Evolutionary conservation across 108 stramenopile species (phyloP), one percentile per base, ranked within the genome.

Genomic region (Nitzschia sp.): DNA sequence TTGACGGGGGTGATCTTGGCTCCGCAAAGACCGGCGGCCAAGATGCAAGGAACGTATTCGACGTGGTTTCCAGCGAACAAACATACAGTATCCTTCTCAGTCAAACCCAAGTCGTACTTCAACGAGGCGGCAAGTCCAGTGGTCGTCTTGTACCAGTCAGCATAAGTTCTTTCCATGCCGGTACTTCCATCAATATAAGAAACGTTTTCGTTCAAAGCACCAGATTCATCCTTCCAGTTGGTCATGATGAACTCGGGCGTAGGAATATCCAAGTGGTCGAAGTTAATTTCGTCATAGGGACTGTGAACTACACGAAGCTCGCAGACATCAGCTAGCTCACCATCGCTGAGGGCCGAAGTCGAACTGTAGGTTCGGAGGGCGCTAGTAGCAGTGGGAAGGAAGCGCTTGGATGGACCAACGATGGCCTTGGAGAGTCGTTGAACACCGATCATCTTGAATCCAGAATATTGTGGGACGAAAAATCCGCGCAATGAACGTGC

Each of bases 11-110:
- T 84, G 1, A 92, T 42, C 66, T 86, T 89, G 29, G 87, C 86
- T 10, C 92, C 92, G 17, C 79, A 78, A 46, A 85, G 63, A 14
- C 83, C 82, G 14, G 86, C 85, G 25, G 87, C 89, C 12, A 92
- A 72, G 37, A 75, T 67, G 3, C 83, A 69, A 20, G 95, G 85
- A 34, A 87, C 59, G 73, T 89, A 96, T 68, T 93, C 90, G 2
- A 91, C 83, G 59, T 91, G 92, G 58, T 95, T 96, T 11, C 90
- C 91, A 42, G 87, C 82, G 66, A 86, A 83, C 22, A 93, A 64
- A 17, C 88, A 88, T 15, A 91, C 84, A 8, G 76, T 79, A 29
- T 66, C 67, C 17, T 76, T 64, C 29, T 87, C 72, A 34, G 72
- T 60, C 0, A 91, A 26, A 0, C 57, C 51, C 41, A 85, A 74